These are phyloP conservation scores for Metarhizium sp. DNA, from an alignment of 2,329 filamentous ascomycete species.

Conservation along the genomic window DNA sequence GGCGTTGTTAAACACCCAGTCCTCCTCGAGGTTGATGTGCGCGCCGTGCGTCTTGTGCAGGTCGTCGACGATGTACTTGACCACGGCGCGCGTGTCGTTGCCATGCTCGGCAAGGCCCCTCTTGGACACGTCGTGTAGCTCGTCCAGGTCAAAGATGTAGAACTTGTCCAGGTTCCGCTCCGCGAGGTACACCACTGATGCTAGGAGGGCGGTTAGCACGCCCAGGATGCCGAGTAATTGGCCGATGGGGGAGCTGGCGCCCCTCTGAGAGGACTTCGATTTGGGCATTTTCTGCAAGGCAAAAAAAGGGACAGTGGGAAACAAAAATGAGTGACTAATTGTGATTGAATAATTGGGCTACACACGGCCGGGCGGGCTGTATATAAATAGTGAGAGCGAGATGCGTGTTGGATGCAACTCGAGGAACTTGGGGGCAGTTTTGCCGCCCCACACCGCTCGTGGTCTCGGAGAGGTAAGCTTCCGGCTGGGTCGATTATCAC, in stretches of 20 bases:
- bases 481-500: not conserved
- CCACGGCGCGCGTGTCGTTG: constrained; percentile 63
- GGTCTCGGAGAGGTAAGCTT: not conserved
- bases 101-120: constrained; percentile 59
- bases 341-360: not conserved
- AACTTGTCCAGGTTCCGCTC: constrained; percentile 53
- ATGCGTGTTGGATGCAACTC: not conserved
- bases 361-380: not conserved
- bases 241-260: constrained; percentile 14
- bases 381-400: not conserved
- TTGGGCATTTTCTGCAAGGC: constrained; percentile 4
- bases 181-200: constrained; percentile 43
- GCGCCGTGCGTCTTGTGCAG: constrained; percentile 41
- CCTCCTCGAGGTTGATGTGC: constrained; percentile 61
- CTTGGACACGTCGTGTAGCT: constrained; percentile 60
- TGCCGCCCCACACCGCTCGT: constrained; percentile 9
- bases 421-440: not conserved
- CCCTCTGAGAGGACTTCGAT: constrained; percentile 7
- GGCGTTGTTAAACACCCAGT: constrained; percentile 90
- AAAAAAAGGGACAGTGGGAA: not conserved
- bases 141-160: constrained; percentile 65
- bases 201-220: constrained; percentile 43
- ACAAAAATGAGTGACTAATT: not conserved
- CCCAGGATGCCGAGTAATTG: constrained; percentile 40
- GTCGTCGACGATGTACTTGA: constrained; percentile 60